Evolutionary conservation across 2,329 filamentous ascomycete genomes (phyloP), one percentile per base, ranked within the genome.

Genomic region (Emericellopsis atlantica): DNA sequence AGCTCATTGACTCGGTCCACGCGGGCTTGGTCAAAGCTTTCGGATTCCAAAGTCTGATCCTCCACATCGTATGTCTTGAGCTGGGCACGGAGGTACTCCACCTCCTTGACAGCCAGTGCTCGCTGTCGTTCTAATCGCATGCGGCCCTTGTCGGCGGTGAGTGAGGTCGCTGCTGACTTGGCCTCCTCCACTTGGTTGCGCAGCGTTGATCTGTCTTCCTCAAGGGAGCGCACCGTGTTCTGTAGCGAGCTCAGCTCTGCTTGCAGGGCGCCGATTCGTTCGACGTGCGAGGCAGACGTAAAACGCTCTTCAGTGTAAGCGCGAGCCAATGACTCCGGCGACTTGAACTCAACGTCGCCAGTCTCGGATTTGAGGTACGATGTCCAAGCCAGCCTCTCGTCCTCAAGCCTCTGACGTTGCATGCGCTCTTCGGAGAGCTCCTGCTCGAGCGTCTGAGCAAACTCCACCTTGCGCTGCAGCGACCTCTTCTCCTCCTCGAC

Each of bases 401-500:
- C 87, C 55, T 96, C 87, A 1, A 98, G 66, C 4, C 89, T 74
- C 53, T 93, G 85, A 41, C 84, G 81, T 53, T 95, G 88, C 32
- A 94, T 70, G 46, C 84, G 76, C 16, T 83, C 76, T 55, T 95
- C 90, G 9, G 76, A 72, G 11, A 96, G 68, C 54, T 95, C 84
- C 23, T 75, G 69, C 52, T 92, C 79, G 9, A 95, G 54, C 11
- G 76, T 70, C 43, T 85, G 78, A 59, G 90, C 81, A 32, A 82
- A 69, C 45, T 86, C 79, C 2, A 98, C 58, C 53, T 79, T 86
- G 26, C 80, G 78, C 57, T 92, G 82, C 18, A 98, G 64, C 0
- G 79, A 76, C 46, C 85, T 73, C 67, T 96, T 96, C 65, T 98
- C 88, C 58, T 98, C 92, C 56, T 98, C 88, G 0, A 96, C 84